These are phyloP conservation scores for Stevia rebaudiana DNA, from an alignment of 140 eudicot species.

Conservation along the genomic window DNA sequence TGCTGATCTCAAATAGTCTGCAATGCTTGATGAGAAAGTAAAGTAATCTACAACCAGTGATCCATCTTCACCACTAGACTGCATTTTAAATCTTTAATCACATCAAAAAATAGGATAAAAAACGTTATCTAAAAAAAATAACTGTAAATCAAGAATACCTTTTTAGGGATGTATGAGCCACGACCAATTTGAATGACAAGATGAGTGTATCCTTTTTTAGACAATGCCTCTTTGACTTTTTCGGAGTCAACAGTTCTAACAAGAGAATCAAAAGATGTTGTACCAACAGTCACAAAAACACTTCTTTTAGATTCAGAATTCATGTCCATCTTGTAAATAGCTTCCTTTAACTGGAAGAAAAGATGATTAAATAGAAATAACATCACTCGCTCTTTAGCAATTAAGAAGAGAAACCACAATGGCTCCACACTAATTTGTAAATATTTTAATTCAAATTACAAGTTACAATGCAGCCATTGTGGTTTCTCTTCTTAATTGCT, in stretches of 20 bases:
- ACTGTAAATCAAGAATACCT: conserved; percentile 35
- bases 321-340: conserved; percentile 17
- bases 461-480: too few species aligned
- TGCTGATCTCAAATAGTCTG: conserved; percentile 69
- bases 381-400: too few species aligned
- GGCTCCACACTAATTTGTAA: too few species aligned
- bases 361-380: too few species aligned
- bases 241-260: conserved; percentile 60
- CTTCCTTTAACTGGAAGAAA: conserved; percentile 14
- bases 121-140: background rate
- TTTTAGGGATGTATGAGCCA: conserved; percentile 71
- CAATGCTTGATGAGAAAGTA: conserved; percentile 79
- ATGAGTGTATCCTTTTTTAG: conserved; percentile 59
- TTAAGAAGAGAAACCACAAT: too few species aligned
- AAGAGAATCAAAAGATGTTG: conserved; percentile 80
- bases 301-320: conserved; percentile 29
- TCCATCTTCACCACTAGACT: conserved; percentile 61
- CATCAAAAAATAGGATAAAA: too few species aligned
- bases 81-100: conserved; percentile 21
- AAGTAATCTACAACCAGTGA: conserved; percentile 72
- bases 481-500: too few species aligned
- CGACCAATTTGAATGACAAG: conserved; percentile 90
- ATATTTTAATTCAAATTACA: too few species aligned
- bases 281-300: conserved; percentile 94
- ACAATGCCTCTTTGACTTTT: conserved; percentile 48